phyloP scores from a whole-genome alignment of 257 asterid species.

The Solanum tarijense region DNA sequence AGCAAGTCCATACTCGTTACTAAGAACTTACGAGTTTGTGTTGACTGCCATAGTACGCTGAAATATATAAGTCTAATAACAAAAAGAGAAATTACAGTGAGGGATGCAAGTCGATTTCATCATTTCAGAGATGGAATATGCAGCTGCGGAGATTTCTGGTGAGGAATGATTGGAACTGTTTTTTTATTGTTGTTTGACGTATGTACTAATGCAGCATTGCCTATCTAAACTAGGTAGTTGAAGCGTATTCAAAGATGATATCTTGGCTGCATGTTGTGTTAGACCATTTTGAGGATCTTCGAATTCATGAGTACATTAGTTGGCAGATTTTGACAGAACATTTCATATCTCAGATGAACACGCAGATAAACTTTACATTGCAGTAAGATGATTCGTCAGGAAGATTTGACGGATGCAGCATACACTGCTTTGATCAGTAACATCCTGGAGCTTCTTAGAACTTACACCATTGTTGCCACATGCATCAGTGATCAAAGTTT shows the following conservation, averaged over 20 bases:
- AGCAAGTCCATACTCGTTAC: slow-evolving; percentile 44
- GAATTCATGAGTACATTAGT: not conserved
- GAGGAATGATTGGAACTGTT: slow-evolving; percentile 1
- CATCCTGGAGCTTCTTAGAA: not conserved
- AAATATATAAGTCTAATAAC: slow-evolving; percentile 40
- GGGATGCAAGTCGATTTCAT: slow-evolving; percentile 74
- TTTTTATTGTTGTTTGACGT: not conserved
- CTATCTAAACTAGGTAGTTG: not conserved
- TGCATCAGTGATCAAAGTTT: not conserved
- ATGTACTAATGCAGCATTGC: not conserved
- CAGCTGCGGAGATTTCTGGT: slow-evolving; percentile 83
- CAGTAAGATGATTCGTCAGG: not conserved
- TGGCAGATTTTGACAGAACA: not conserved
- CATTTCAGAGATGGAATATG: slow-evolving; percentile 64
- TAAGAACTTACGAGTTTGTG: slow-evolving; percentile 76
- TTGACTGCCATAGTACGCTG: slow-evolving; percentile 65
- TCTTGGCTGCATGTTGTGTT: not conserved
- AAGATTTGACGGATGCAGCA: not conserved
- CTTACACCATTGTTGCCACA: not conserved
- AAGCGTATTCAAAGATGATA: not conserved
- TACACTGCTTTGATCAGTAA: not conserved
- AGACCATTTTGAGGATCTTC: not conserved
- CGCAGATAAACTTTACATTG: not conserved
- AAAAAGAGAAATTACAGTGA: slow-evolving; percentile 50
- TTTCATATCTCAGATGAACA: not conserved